Evolutionary conservation across 2,329 filamentous ascomycete species (phyloP), one percentile per base, ranked within the genome.

Genomic region (Berkeleyomyces basicola): DNA sequence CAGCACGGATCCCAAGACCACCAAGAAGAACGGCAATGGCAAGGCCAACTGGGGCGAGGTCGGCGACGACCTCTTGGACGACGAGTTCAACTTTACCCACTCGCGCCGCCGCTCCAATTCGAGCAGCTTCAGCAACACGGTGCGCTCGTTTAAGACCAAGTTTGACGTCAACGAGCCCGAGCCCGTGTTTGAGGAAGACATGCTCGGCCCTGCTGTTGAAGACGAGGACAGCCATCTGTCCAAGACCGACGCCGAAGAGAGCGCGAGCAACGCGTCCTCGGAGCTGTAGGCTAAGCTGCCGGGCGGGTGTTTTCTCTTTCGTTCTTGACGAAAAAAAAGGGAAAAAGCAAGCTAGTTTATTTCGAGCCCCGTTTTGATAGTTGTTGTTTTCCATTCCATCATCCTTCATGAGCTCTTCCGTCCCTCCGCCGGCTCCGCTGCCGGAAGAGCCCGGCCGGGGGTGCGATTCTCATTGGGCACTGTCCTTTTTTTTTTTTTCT

Each of bases 31-130:
- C 71, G 92, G 92, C 67, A 87, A 82, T 68, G 92, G 92, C 68
- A 91, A 88, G 75, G 90, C 87, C 72, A 96, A 96, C 75, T 99
- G 92, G 92, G 93, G 93, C 70, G 82, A 81, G 66, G 78, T 84
- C 55, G 90, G 89, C 66, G 87, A 90, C 66, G 93, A 97, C 75
- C 82, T 90, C 70, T 90, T 96, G 72, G 84, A 85, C 70, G 84
- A 87, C 70, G 78, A 83, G 68, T 95, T 93, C 78, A 90, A 84
- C 71, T 85, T 95, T 71, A 81, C 80, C 78, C 93, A 96, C 69
- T 78, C 87, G 63, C 90, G 92, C 67, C 93, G 92, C 73, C 90
- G 89, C 73, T 95, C 89, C 75, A 97, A 97, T 78, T 92, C 87
- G 73, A 91, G 86, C 76, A 84, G 81, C 70, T 81, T 86, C 69